Evolutionary conservation across 140 eudicot species (phyloP).

Genomic region (Flaveria floridana): DNA sequence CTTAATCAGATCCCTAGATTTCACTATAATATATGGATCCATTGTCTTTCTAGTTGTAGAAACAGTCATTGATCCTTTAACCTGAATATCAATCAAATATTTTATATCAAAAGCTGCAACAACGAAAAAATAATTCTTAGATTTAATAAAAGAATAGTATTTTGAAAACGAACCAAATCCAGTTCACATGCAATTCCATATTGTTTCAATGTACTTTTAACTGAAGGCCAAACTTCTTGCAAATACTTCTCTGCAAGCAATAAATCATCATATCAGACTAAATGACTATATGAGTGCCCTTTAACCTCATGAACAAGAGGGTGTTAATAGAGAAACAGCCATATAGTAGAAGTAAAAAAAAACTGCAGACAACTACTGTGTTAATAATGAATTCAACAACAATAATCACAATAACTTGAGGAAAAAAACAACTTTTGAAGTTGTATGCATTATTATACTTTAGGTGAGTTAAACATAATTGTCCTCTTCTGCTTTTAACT

Average conservation of each 20-base stretch:
- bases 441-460: background rate
- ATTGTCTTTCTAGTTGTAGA: conserved; percentile 77
- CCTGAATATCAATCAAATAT: conserved; percentile 38
- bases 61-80: conserved; percentile 85
- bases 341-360: background rate
- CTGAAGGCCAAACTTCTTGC: conserved; percentile 77
- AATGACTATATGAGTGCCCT: background rate
- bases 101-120: conserved; percentile 6
- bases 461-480: background rate
- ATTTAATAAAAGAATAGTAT: background rate
- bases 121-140: background rate
- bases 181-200: conserved; percentile 68
- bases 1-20: conserved; percentile 82
- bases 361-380: background rate
- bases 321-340: background rate
- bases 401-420: background rate
- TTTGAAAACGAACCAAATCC: conserved; percentile 62
- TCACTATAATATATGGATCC: conserved; percentile 84
- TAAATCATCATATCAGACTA: background rate
- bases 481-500: background rate
- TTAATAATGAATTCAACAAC: background rate
- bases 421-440: background rate
- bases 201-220: conserved; percentile 64
- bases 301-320: background rate
- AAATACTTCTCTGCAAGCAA: conserved; percentile 63